A percentile compares a stretch with the other conserved stretches of the same genome.
Evolutionary conservation across 1,284 basidiomycete species (phyloP).

Genomic region (Termitomyces sp.): DNA sequence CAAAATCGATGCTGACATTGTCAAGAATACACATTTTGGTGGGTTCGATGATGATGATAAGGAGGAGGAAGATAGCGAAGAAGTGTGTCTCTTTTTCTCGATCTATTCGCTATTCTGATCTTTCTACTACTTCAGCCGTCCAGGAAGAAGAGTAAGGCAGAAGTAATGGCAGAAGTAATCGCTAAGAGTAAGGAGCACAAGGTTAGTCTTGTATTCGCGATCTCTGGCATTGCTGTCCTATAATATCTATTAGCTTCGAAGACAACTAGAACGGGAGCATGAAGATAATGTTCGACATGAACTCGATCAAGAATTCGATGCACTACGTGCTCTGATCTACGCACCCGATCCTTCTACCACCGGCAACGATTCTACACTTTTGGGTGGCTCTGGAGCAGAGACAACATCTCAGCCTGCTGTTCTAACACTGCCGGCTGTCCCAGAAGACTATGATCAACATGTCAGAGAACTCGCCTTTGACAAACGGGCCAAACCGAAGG

Average conservation of each 20-base stretch:
- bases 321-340: constrained; percentile 76
- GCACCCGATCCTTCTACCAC: constrained; percentile 46
- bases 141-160: constrained; percentile 86
- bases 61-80: constrained; percentile 45
- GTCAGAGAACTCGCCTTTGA: constrained; percentile 94
- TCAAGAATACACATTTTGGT: constrained; percentile 76
- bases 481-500: constrained; percentile 89
- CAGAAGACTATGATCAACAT: constrained; percentile 79
- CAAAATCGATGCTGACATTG: constrained; percentile 62
- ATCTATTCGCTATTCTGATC: constrained; percentile 1
- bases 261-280: constrained; percentile 84
- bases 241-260: constrained; percentile 53
- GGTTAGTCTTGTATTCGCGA: constrained; percentile 35
- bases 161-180: constrained; percentile 98
- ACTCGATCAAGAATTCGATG: constrained; percentile 86
- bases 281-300: constrained; percentile 86
- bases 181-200: constrained; percentile 96
- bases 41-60: constrained; percentile 72
- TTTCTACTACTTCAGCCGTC: constrained; percentile 46
- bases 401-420: constrained; percentile 17
- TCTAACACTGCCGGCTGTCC: constrained; percentile 24
- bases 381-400: constrained; percentile 19
- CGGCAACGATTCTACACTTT: constrained; percentile 33
- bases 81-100: constrained; percentile 39
- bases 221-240: neutral